These are phyloP conservation scores for Pezicula neosporulosa DNA, from an alignment of 2,329 filamentous ascomycete species.

Conservation along the genomic window DNA sequence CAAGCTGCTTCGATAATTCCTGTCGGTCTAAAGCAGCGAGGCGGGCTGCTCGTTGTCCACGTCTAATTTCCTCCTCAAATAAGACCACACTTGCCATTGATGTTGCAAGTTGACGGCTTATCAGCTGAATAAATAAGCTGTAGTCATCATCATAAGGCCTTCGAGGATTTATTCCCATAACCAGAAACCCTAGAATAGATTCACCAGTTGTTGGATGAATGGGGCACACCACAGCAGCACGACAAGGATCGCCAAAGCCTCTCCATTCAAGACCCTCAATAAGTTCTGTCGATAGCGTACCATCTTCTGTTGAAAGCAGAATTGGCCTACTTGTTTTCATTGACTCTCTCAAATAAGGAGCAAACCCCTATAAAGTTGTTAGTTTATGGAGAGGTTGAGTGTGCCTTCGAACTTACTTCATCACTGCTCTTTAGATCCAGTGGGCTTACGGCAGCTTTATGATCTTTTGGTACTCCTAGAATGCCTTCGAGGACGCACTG, in stretches of 20 bases:
- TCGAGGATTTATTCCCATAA: conserved; percentile 75
- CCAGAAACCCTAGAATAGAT: conserved; percentile 71
- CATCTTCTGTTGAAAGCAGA: conserved; percentile 62
- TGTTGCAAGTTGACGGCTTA: conserved; percentile 73
- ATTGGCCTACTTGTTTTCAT: conserved; percentile 66
- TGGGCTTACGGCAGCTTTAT: conserved; percentile 54
- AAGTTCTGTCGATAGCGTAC: conserved; percentile 60
- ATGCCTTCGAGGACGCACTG: conserved; percentile 69
- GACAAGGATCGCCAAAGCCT: conserved; percentile 68
- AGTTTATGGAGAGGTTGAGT: background rate
- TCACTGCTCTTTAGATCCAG: conserved; percentile 69
- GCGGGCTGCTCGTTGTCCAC: conserved; percentile 69
- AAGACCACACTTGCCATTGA: conserved; percentile 78
- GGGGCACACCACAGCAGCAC: conserved; percentile 71
- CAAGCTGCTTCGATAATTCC: conserved; percentile 72
- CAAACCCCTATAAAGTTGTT: conserved; percentile 51
- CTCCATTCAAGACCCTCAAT: conserved; percentile 66
- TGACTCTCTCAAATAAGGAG: conserved; percentile 72
- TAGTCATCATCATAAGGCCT: conserved; percentile 81
- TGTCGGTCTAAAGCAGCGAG: conserved; percentile 74
- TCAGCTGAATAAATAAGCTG: conserved; percentile 69
- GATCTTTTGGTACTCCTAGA: conserved; percentile 63
- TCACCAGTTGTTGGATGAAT: conserved; percentile 74
- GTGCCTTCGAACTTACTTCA: conserved; percentile 32
- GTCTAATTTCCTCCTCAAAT: conserved; percentile 78